Evolutionary conservation across 352 stramenopile genomes (phyloP), one percentile per base, ranked within the genome.

Genomic region (Globisporangium splendens): DNA sequence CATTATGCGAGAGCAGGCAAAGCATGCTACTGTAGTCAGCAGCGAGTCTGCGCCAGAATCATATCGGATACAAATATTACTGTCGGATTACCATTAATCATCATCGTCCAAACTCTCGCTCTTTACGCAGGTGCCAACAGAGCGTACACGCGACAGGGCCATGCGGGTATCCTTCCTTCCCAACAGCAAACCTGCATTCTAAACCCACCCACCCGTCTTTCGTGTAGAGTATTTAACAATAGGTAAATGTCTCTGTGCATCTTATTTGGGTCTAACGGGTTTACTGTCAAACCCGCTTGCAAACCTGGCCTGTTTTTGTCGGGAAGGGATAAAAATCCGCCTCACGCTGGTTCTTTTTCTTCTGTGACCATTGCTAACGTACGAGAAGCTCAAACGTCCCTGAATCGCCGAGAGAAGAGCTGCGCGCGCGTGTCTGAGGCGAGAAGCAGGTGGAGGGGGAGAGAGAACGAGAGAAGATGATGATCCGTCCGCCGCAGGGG

Each of bases 401-500:
- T 35, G 28, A 35, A 35, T 35, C 28, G 5, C 28, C 28, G 28
- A 1, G 28, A 8, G 28, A 35, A 35, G 28, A 8, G 28, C 28
- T 35, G 7, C 24, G 28, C 28, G 28, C 28, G 28, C 28, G 28
- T 8, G 28, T 35, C 28, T 6, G 28, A 35, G 7, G 20, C 49
- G 12, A 52, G 22, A 54, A 39, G 20, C n/a, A 41, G 38, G 20
- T 18, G 33, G 21, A 31, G 33, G 6, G 20, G 22, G 42, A 59
- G 44, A 8, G 41, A 18, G 20, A 8, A 8, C 20, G 13, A 33
- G 20, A 50, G 52, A 39, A 46, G 18, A 47, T 58, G 63, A 54
- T 70, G 53, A 33, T 70, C 42, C 58, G 48, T 35, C 59, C 57
- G 21, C 41, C 59, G 42, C 53, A 65, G 22, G 55, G 61, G 21